Evolutionary conservation across 352 stramenopile genomes (phyloP).

Genomic region (Phytophthora fragariae): DNA sequence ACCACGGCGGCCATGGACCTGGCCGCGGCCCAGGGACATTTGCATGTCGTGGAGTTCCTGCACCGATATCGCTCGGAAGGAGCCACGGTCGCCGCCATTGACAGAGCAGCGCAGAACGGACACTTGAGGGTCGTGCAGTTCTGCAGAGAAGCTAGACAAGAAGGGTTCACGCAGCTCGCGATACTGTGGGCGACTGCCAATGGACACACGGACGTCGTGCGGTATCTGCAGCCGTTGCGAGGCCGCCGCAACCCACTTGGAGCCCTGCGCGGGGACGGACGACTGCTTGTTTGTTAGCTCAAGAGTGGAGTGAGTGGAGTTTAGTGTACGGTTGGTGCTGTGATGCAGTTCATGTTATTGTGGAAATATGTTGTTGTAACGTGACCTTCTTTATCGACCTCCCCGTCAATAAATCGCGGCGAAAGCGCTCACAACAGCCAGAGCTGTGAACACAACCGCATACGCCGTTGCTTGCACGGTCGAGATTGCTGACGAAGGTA

Average conservation of each 20-base stretch:
- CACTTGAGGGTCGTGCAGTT: constrained; percentile 42
- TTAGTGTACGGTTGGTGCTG: background rate
- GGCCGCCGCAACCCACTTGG: constrained; percentile 18
- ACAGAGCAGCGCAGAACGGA: constrained; percentile 50
- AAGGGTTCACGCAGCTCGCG: constrained; percentile 41
- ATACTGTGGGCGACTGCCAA: constrained; percentile 46
- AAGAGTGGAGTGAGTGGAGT: background rate
- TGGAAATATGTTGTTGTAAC: background rate
- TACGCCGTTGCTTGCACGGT: background rate
- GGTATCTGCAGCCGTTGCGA: constrained; percentile 31
- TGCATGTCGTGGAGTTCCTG: constrained; percentile 48
- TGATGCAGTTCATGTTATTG: background rate
- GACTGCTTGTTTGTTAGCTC: constrained; percentile 28
- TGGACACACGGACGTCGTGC: constrained; percentile 32
- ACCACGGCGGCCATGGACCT: constrained; percentile 47
- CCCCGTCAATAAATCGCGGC: background rate
- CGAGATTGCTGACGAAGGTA: background rate
- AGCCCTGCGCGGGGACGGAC: constrained; percentile 20
- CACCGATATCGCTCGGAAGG: constrained; percentile 38
- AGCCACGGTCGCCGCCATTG: constrained; percentile 49
- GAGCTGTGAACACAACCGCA: background rate
- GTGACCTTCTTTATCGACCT: background rate
- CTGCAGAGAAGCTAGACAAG: constrained; percentile 29
- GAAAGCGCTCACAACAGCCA: background rate
- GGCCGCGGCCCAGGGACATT: constrained; percentile 39